Evolutionary conservation across 345 rosid genomes (phyloP).

Genomic region (Populus alba): DNA sequence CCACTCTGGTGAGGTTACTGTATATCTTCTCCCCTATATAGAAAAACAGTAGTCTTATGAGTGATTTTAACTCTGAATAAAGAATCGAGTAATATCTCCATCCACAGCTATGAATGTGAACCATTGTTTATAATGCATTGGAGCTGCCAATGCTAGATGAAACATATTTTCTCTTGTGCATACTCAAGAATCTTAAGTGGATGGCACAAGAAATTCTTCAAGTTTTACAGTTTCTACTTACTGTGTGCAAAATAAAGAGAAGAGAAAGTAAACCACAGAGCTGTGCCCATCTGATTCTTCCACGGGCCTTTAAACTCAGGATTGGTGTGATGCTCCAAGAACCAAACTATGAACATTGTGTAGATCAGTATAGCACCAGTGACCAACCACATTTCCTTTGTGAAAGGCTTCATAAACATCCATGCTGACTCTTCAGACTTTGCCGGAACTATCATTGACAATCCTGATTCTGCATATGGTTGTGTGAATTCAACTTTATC

Average conservation of each 20-base stretch:
- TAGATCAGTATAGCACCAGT: slow-evolving; percentile 38
- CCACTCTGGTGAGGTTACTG: slow-evolving; percentile 42
- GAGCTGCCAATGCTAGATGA: background rate
- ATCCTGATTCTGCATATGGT: slow-evolving; percentile 47
- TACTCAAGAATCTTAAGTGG: too few species aligned
- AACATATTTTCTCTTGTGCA: background rate
- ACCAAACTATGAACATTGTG: slow-evolving; percentile 49
- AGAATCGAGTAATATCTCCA: too few species aligned
- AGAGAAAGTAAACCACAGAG: slow-evolving; percentile 51
- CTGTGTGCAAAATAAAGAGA: slow-evolving; percentile 61
- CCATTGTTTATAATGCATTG: too few species aligned
- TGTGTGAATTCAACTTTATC: slow-evolving; percentile 46
- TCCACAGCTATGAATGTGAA: too few species aligned
- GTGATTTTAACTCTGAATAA: too few species aligned
- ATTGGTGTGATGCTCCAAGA: slow-evolving; percentile 39
- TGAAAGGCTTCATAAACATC: slow-evolving; percentile 56
- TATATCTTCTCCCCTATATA: slow-evolving; percentile 44
- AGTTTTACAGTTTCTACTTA: slow-evolving; percentile 19
- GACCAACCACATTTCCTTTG: slow-evolving; percentile 45
- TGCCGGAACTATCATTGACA: slow-evolving; percentile 46
- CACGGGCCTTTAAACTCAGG: slow-evolving; percentile 38
- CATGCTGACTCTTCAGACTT: slow-evolving; percentile 27
- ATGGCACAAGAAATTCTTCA: too few species aligned
- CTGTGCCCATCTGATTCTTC: slow-evolving; percentile 37
- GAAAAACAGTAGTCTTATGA: background rate